These are phyloP conservation scores for Pulveroboletus sp. DNA, from an alignment of 1,284 basidiomycete species.

Conservation along the genomic window DNA sequence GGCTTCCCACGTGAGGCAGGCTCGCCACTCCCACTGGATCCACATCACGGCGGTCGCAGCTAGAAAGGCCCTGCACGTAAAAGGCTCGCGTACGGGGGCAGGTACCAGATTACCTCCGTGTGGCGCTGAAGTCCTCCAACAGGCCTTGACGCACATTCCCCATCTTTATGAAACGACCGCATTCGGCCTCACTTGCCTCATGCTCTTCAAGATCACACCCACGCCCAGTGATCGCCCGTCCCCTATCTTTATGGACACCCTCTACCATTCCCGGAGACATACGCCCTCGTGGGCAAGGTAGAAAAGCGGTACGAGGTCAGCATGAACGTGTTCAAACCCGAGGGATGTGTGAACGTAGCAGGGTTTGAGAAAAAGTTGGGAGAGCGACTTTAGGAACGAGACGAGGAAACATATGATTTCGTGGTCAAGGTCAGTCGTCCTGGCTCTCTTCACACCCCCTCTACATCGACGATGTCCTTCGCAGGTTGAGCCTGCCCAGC, in stretches of 20 bases:
- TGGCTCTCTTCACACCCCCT: no score
- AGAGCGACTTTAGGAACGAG: constrained; percentile 26
- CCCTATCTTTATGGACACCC: constrained; percentile 91
- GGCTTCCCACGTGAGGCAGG: constrained; percentile 5
- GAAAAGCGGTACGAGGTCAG: constrained; percentile 72
- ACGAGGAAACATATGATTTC: constrained; percentile 91
- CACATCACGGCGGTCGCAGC: background rate
- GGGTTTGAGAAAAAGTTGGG: constrained; percentile 88
- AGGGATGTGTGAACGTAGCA: constrained; percentile 60
- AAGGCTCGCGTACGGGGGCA: background rate
- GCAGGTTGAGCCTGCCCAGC: no score
- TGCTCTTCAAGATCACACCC: constrained; percentile 78
- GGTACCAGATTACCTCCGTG: constrained; percentile 23
- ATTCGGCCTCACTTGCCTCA: constrained; percentile 52
- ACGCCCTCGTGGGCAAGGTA: constrained; percentile 81
- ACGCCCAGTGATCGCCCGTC: constrained; percentile 47
- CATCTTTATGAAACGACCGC: constrained; percentile 84
- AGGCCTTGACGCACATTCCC: constrained; percentile 81
- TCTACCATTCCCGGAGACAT: constrained; percentile 96
- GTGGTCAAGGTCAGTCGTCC: constrained; percentile 73
- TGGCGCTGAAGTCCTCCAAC: constrained; percentile 63
- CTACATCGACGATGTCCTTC: no score
- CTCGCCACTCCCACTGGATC: background rate
- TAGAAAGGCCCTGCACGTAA: background rate
- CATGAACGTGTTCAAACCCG: constrained; percentile 80